Evolutionary conservation across 495 filamentous ascomycete genomes (phyloP).

Genomic region (Patellaria atrata): DNA sequence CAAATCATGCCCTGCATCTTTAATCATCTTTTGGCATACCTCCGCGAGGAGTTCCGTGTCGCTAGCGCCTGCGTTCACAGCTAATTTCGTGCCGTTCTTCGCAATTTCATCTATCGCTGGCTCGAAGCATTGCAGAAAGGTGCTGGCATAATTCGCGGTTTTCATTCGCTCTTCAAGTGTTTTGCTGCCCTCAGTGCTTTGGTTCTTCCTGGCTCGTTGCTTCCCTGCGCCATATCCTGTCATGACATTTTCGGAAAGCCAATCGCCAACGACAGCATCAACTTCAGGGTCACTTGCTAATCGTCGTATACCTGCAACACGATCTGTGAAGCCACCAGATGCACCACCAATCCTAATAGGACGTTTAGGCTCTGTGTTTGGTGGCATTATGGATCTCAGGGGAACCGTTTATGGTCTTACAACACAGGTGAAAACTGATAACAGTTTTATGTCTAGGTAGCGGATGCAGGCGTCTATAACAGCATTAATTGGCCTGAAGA

Average conservation of each 20-base stretch:
- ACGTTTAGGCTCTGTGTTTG: no score
- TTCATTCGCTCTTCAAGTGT: constrained; percentile 13
- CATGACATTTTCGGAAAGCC: constrained; percentile 9
- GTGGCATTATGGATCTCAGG: no score
- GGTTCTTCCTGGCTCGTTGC: not conserved
- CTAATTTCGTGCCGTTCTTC: constrained; percentile 14
- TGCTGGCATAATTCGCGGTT: constrained; percentile 15
- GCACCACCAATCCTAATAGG: constrained; percentile 14
- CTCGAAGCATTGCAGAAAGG: constrained; percentile 17
- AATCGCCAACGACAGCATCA: constrained; percentile 15
- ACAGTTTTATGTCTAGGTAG: no score
- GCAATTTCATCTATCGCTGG: constrained; percentile 13
- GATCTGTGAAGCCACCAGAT: constrained; percentile 17
- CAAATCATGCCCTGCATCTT: constrained; percentile 9
- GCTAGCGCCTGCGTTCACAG: constrained; percentile 13
- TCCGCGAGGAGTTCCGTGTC: constrained; percentile 13
- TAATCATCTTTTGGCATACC: constrained; percentile 11
- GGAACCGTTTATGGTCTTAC: no score
- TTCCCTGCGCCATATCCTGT: constrained; percentile 5
- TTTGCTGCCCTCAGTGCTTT: constrained; percentile 2
- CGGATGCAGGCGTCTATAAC: no score
- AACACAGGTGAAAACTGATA: no score
- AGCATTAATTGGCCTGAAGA: no score
- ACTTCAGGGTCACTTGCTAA: constrained; percentile 17
- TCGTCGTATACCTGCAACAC: constrained; percentile 9